These are phyloP conservation scores for Pythium scleroteichum DNA, from an alignment of 352 stramenopile genomes.

Conservation along the genomic window DNA sequence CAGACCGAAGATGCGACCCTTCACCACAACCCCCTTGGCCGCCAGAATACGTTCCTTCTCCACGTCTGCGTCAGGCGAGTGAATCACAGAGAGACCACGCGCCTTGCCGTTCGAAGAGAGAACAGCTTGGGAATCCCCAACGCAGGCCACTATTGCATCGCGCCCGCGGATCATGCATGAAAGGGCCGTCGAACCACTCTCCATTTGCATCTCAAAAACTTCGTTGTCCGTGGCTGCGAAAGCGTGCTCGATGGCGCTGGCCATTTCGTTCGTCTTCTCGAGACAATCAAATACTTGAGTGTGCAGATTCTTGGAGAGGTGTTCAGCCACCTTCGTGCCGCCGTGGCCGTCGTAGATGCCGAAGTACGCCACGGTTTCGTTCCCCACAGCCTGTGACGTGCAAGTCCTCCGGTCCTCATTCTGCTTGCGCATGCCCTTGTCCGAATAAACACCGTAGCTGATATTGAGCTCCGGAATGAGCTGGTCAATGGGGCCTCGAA, in stretches of 20 bases:
- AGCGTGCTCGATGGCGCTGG: slow-evolving; percentile 35
- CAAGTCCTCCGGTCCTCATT: slow-evolving; percentile 80
- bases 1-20: slow-evolving; percentile 86
- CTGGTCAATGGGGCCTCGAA: slow-evolving; percentile 49
- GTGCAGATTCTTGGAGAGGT: slow-evolving; percentile 63
- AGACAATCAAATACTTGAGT: slow-evolving; percentile 58
- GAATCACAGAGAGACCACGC: slow-evolving; percentile 57
- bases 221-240: slow-evolving; percentile 66
- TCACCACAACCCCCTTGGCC: slow-evolving; percentile 79
- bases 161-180: slow-evolving; percentile 57
- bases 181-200: slow-evolving; percentile 74
- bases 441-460: slow-evolving; percentile 71
- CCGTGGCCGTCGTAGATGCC: slow-evolving; percentile 86
- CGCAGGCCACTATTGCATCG: slow-evolving; percentile 58
- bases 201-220: slow-evolving; percentile 71
- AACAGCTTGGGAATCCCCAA: slow-evolving; percentile 82
- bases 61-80: slow-evolving; percentile 63
- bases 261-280: slow-evolving; percentile 32
- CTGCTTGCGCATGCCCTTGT: slow-evolving; percentile 67
- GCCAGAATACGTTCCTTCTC: slow-evolving; percentile 83
- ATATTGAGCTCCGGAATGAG: slow-evolving; percentile 54
- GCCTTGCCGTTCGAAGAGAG: slow-evolving; percentile 62
- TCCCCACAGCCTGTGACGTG: slow-evolving; percentile 41
- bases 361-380: slow-evolving; percentile 78
- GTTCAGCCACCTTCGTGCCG: slow-evolving; percentile 66